Conservation (phyloP, 257 asterid species). For the Petrea volubilis region DNA sequence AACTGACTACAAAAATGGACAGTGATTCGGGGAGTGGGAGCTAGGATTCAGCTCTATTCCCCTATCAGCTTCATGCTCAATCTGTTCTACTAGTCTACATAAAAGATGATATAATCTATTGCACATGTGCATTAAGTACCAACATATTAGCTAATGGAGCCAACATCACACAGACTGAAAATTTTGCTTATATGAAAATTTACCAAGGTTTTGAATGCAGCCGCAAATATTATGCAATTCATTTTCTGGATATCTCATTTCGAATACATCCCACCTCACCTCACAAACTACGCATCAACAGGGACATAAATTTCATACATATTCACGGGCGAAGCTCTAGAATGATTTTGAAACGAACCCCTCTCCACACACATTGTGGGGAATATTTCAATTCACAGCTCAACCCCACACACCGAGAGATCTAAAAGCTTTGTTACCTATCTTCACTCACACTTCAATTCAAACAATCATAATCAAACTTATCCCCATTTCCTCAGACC, state of each 20-base stretch:
- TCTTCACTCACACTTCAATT: background rate
- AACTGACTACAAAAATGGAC: background rate
- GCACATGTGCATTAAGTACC: background rate
- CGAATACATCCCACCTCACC: background rate
- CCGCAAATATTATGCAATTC: background rate
- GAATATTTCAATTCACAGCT: background rate
- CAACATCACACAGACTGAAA: background rate
- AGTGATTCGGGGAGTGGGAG: too few relatives aligned
- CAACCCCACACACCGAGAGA: background rate
- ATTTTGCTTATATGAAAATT: background rate
- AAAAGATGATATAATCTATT: background rate
- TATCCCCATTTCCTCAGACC: background rate
- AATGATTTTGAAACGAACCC: background rate
- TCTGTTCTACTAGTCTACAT: background rate
- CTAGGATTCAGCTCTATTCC: too few relatives aligned
- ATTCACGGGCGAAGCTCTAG: background rate
- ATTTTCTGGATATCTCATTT: background rate
- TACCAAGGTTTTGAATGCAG: background rate
- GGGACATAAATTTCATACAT: background rate
- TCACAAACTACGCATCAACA: background rate
- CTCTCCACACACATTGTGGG: background rate
- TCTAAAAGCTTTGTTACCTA: background rate
- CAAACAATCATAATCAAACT: background rate
- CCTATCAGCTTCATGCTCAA: background rate
- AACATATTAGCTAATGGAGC: background rate